Conservation (phyloP, 2,329 filamentous ascomycete species). For the Stachybotrys chartarum region DNA sequence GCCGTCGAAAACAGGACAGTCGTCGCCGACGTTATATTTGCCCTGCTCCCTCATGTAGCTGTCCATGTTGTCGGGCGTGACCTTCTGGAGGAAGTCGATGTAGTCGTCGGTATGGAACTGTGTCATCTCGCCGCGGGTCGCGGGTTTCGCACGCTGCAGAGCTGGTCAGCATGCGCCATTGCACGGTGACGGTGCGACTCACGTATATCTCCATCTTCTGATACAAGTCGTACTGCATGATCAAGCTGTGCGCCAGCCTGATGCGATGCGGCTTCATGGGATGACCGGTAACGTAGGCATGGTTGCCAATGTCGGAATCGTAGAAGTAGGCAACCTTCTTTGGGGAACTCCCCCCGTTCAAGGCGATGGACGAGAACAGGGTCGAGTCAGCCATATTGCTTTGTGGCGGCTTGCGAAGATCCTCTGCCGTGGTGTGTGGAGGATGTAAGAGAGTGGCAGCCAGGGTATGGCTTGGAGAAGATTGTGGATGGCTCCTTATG, state of each 20-base stretch:
- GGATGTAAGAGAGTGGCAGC: constrained; percentile 7
- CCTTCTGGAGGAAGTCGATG: constrained; percentile 88
- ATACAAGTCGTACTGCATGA: constrained; percentile 93
- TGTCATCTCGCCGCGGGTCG: constrained; percentile 81
- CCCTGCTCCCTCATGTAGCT: constrained; percentile 82
- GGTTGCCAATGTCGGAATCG: constrained; percentile 96
- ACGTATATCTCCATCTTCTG: constrained; percentile 96
- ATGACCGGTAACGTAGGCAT: constrained; percentile 93
- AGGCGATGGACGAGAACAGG: constrained; percentile 37
- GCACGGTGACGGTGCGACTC: constrained; percentile 32
- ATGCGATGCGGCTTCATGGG: constrained; percentile 99
- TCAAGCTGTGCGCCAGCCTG: constrained; percentile 87
- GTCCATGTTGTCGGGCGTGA: constrained; percentile 99
- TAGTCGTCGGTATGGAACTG: constrained; percentile 95
- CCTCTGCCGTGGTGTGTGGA: background rate
- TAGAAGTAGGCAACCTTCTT: constrained; percentile 98
- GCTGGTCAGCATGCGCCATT: constrained; percentile 21
- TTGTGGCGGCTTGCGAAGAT: no score
- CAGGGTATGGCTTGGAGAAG: constrained; percentile 10
- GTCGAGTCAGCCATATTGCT: constrained; percentile 27
- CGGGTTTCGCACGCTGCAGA: constrained; percentile 70
- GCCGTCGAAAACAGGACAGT: constrained; percentile 95
- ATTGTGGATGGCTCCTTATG: constrained; percentile 8
- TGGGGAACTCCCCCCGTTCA: constrained; percentile 35
- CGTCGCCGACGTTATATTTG: constrained; percentile 92